phyloP scores from a whole-genome alignment of 2,329 filamentous ascomycete species.

The Berkeleyomyces basicola region DNA sequence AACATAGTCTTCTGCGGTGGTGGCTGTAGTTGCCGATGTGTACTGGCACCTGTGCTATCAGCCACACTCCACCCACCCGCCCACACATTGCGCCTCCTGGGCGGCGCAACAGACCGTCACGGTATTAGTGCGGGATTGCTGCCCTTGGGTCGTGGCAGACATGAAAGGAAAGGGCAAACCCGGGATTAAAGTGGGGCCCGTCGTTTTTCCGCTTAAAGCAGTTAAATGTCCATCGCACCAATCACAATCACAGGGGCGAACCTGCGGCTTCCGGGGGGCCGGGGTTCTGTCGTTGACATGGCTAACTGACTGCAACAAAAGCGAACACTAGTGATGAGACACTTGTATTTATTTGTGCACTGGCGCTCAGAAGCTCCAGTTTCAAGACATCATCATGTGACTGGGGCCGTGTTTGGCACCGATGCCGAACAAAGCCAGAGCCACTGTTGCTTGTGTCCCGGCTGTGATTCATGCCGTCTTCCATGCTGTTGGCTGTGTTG shows the following conservation, averaged over 20 bases:
- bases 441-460: neutral
- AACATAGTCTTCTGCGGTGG: neutral
- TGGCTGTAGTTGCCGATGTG: neutral
- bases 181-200: conserved; percentile 1
- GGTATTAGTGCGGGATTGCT: neutral
- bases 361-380: neutral
- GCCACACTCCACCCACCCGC: too few species aligned
- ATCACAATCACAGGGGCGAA: neutral
- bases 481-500: neutral
- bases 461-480: neutral
- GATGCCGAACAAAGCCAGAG: neutral
- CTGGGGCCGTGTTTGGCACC: neutral
- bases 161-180: neutral
- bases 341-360: neutral
- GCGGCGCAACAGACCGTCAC: neutral
- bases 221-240: conserved; percentile 6
- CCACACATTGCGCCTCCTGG: neutral
- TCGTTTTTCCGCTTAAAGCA: conserved; percentile 1
- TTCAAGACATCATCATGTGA: neutral
- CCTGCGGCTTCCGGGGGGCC: neutral
- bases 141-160: neutral
- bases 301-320: too few species aligned
- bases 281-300: neutral
- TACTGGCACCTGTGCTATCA: neutral
- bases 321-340: neutral